Conservation (phyloP, 1,284 basidiomycete species). For the Phlebopus sp. region DNA sequence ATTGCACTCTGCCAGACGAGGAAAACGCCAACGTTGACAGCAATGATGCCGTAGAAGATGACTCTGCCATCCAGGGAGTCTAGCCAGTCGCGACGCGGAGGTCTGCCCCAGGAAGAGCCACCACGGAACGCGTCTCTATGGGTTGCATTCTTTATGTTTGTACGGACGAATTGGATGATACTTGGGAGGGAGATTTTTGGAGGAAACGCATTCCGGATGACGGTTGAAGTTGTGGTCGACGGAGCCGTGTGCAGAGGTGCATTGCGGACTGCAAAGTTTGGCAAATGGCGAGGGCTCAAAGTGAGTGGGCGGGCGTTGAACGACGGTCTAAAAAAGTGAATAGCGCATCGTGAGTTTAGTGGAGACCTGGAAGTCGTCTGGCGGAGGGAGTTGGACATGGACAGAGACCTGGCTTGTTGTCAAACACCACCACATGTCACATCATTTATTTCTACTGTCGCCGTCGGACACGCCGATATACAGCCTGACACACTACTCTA, state of each 20-base stretch:
- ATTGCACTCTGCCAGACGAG: slow-evolving; percentile 40
- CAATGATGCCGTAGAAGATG: slow-evolving; percentile 47
- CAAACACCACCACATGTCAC: slow-evolving; percentile 54
- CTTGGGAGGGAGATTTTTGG: neutral
- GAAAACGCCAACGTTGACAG: slow-evolving; percentile 44
- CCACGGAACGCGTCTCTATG: slow-evolving; percentile 19
- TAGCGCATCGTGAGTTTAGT: neutral
- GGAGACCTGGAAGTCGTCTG: neutral
- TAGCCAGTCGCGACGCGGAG: slow-evolving; percentile 34
- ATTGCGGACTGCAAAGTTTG: neutral
- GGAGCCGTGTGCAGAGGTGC: neutral
- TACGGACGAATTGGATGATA: slow-evolving; percentile 17
- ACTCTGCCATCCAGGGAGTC: slow-evolving; percentile 35
- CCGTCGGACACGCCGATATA: slow-evolving; percentile 82
- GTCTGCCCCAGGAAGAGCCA: slow-evolving; percentile 25
- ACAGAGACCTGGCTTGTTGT: neutral
- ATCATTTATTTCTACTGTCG: slow-evolving; percentile 78
- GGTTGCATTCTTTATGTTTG: slow-evolving; percentile 19
- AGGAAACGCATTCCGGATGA: neutral
- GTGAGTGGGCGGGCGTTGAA: neutral
- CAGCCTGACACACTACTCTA: slow-evolving; percentile 74
- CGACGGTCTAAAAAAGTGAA: slow-evolving; percentile 1
- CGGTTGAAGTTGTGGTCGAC: neutral
- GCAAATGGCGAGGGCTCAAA: neutral
- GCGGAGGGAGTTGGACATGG: slow-evolving; percentile 9